Evolutionary conservation across 176 grass and related monocot species (phyloP).

Genomic region (Typha latifolia): DNA sequence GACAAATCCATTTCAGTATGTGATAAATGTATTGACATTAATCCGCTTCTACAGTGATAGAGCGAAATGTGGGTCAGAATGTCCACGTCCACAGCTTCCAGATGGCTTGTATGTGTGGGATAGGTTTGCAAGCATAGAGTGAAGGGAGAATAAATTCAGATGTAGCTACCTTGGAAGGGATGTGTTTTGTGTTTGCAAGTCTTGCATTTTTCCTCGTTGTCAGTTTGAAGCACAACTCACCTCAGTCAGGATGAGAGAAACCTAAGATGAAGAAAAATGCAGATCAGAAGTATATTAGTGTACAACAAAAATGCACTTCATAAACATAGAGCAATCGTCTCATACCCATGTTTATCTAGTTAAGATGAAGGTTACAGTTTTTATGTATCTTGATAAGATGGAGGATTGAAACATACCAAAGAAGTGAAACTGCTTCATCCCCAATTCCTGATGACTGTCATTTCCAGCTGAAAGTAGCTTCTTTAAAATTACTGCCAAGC

Average conservation of each 20-base stretch:
- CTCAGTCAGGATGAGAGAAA: background rate
- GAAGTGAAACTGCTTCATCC: too few relatives aligned
- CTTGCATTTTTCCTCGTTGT: constrained; percentile 17
- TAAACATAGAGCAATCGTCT: too few relatives aligned
- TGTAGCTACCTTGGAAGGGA: constrained; percentile 18
- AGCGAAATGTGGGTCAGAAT: constrained; percentile 1
- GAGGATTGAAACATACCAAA: too few relatives aligned
- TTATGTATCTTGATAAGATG: too few relatives aligned
- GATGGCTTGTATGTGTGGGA: constrained; percentile 29
- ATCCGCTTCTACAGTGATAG: constrained; percentile 29
- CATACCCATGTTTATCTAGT: too few relatives aligned
- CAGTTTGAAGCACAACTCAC: constrained; percentile 22
- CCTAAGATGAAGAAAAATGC: background rate
- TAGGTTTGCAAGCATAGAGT: constrained; percentile 2
- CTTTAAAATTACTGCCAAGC: too few relatives aligned
- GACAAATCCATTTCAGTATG: constrained; percentile 26
- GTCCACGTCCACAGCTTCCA: constrained; percentile 16
- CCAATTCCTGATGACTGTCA: too few relatives aligned
- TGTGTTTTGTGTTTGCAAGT: constrained; percentile 15
- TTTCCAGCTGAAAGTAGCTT: too few relatives aligned
- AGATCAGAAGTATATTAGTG: too few relatives aligned
- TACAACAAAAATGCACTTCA: too few relatives aligned
- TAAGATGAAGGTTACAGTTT: too few relatives aligned
- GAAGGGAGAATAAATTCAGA: constrained; percentile 5
- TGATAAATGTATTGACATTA: constrained; percentile 7